A percentile compares a stretch with the other conserved stretches of the same genome.
phyloP scores from a whole-genome alignment of 108 stramenopile genomes.

The Epithemia pelagica region DNA sequence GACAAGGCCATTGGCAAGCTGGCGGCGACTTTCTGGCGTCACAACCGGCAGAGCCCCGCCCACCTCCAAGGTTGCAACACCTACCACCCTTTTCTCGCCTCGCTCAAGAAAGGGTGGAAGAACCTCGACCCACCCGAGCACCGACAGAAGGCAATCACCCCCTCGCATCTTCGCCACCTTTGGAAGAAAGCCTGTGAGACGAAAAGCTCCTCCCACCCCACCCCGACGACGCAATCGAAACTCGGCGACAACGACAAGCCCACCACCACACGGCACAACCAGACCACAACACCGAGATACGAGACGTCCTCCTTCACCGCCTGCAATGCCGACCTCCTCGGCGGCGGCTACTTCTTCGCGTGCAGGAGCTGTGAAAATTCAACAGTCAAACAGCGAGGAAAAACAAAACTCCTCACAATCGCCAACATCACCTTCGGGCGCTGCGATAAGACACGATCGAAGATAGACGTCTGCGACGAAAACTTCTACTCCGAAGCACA shows the following conservation, averaged over 20 bases:
- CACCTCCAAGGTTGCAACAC: background rate
- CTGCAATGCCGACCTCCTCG: background rate
- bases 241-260: no score
- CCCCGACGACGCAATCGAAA: background rate
- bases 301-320: background rate
- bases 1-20: background rate
- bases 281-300: no score
- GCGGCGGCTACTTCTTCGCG: background rate
- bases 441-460: background rate
- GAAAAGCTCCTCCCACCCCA: no score
- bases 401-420: background rate
- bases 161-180: background rate
- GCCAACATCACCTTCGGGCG: background rate
- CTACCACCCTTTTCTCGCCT: background rate
- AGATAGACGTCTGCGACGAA: background rate
- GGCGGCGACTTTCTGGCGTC: background rate
- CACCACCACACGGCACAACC: no score
- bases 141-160: background rate
- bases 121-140: background rate
- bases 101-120: background rate
- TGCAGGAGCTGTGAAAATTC: background rate
- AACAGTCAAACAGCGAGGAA: background rate
- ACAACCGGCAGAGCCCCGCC: background rate
- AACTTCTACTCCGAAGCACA: background rate
- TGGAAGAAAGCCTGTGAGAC: background rate